Evolutionary conservation across 345 rosid species (phyloP), one percentile per base, ranked within the genome.

Genomic region (Chamaenerion angustifolium): DNA sequence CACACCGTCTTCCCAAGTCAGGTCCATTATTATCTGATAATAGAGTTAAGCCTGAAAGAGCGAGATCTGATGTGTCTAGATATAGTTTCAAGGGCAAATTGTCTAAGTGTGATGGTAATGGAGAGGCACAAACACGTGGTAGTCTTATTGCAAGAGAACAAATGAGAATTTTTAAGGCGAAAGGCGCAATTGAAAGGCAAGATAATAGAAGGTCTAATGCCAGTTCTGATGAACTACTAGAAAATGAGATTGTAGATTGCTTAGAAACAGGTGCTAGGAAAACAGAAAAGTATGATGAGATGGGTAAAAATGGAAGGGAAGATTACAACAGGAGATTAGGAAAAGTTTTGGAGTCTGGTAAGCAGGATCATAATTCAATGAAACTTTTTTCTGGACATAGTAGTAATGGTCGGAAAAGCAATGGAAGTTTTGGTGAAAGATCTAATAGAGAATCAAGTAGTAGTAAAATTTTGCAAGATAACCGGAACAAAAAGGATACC

Each of bases 231-330:
- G 64, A 54, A 43, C 11, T 40, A 14, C 14, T 25, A 10, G 68
- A 57, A 42, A 62, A 59, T 42, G 77, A 70, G 63, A 73, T 65
- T 48, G 71, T 59, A 51, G 85, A 76, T 60, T 66, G 61, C 12
- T 35, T 10, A 5, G 73, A 67, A 69, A 76, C 57, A 42, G 56
- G 53, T 54, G 61, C 18, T 43, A 49, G 52, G 43, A 42, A 61
- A n/a, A 58, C 57, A 56, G 68, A 77, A 58, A 54, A 49, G 16
- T 68, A 67, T 65, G 62, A 68, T 13, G 68, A 71, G 43, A 59
- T 51, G 53, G 52, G 40, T 44, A 44, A 49, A 25, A 48, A 46
- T 46, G 54, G 56, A 52, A 59, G 46, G 37, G 69, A 54, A 12
- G 56, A 14, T 15, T 54, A 58, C 51, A 45, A 12, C 41, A 56